Percentiles rank a stretch among this genome's conserved stretches.
phyloP scores from a whole-genome alignment of 1,284 basidiomycete genomes.

The Puccinia horiana region DNA sequence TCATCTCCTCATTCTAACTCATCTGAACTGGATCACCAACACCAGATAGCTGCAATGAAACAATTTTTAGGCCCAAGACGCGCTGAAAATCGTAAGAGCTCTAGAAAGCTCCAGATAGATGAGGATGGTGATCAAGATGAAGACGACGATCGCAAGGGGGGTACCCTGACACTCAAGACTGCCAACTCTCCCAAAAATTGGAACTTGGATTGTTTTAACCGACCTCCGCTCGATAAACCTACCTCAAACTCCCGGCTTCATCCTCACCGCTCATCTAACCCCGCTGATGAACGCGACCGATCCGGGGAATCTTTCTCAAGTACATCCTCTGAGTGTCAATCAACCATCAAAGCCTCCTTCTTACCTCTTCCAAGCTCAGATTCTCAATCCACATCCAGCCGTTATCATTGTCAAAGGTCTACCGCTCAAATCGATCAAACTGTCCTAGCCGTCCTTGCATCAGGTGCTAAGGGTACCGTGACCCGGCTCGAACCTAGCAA shows the following conservation, averaged over 20 bases:
- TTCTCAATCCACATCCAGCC: not conserved
- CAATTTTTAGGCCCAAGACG: not conserved
- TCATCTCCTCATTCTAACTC: not conserved
- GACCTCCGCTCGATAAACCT: not conserved
- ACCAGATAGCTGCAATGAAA: not conserved
- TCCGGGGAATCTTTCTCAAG: slow-evolving; percentile 27
- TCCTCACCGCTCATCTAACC: not conserved
- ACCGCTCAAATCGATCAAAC: slow-evolving; percentile 25
- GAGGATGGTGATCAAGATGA: not conserved
- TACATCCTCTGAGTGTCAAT: slow-evolving; percentile 45
- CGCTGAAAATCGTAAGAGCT: not conserved
- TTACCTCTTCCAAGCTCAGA: slow-evolving; percentile 17
- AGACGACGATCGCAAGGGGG: slow-evolving; percentile 10
- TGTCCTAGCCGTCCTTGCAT: slow-evolving; percentile 42
- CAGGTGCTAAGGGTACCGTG: slow-evolving; percentile 41
- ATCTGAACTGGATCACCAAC: not conserved
- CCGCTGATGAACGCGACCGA: not conserved
- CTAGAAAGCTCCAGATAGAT: not conserved
- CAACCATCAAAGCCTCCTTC: slow-evolving; percentile 45
- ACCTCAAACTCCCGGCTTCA: not conserved
- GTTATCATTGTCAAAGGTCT: slow-evolving; percentile 12
- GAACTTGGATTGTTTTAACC: not conserved
- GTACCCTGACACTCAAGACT: slow-evolving; percentile 12
- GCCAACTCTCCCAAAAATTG: not conserved
- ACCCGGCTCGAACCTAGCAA: slow-evolving; percentile 45